phyloP scores from a whole-genome alignment of 2,329 filamentous ascomycete species.

The Cladosporium sp. region DNA sequence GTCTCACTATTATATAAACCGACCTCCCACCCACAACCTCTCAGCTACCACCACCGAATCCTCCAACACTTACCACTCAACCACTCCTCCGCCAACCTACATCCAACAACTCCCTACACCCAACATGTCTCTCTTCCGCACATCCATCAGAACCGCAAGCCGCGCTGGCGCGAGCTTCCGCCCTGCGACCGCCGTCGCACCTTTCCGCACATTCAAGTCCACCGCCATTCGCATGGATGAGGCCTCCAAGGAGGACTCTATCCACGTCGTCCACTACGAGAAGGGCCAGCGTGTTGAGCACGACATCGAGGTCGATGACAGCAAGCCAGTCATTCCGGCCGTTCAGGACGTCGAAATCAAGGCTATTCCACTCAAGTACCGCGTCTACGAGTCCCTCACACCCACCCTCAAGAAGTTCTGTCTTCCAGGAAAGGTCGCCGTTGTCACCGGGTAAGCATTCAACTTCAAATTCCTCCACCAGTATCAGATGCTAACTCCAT shows the following conservation, averaged over 20 bases:
- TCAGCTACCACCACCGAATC: not conserved
- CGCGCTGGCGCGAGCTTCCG: slow-evolving; percentile 10
- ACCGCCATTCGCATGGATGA: slow-evolving; percentile 17
- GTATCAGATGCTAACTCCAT: slow-evolving; percentile 24
- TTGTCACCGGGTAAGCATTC: slow-evolving; percentile 62
- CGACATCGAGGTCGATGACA: slow-evolving; percentile 23
- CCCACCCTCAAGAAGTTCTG: slow-evolving; percentile 66
- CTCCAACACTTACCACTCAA: not conserved
- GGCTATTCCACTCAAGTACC: slow-evolving; percentile 28
- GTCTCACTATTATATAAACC: not conserved
- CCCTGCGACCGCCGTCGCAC: slow-evolving; percentile 3
- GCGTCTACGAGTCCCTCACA: slow-evolving; percentile 51
- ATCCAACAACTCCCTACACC: not conserved
- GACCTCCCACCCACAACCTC: not conserved
- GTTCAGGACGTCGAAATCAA: slow-evolving; percentile 29
- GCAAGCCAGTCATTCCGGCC: slow-evolving; percentile 30
- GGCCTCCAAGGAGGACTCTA: slow-evolving; percentile 20
- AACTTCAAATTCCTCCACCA: not conserved
- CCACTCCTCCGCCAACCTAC: not conserved
- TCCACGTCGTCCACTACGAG: slow-evolving; percentile 30
- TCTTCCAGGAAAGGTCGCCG: slow-evolving; percentile 65
- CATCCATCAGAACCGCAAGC: slow-evolving; percentile 8
- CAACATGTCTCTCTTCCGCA: slow-evolving; percentile 17
- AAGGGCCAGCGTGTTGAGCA: slow-evolving; percentile 30
- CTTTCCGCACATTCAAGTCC: slow-evolving; percentile 20